phyloP scores from a whole-genome alignment of 1,139 yeast genomes.

The Magnusiomyces clavatus region DNA sequence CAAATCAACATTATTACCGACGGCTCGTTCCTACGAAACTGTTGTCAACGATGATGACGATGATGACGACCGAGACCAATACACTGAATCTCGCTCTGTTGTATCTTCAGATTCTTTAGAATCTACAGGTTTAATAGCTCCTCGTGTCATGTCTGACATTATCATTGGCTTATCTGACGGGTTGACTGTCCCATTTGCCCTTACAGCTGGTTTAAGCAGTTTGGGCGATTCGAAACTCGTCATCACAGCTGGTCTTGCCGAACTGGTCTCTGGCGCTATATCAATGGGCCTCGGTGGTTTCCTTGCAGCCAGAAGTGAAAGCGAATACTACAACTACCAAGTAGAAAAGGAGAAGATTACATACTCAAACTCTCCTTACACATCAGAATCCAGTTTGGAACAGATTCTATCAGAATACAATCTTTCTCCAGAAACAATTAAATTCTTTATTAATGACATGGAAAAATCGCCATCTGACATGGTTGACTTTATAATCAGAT shows the following conservation, averaged over 20 bases:
- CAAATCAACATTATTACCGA: constrained; percentile 18
- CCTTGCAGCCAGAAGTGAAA: constrained; percentile 72
- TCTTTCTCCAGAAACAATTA: constrained; percentile 55
- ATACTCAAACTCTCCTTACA: constrained; percentile 47
- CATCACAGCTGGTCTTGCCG: constrained; percentile 82
- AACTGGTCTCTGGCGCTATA: constrained; percentile 75
- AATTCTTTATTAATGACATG: constrained; percentile 53
- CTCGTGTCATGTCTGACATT: constrained; percentile 71
- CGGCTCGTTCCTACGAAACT: constrained; percentile 22
- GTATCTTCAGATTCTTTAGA: constrained; percentile 13
- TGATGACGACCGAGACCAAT: too few species aligned
- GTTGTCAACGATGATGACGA: constrained; percentile 13
- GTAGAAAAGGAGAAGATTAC: constrained; percentile 54
- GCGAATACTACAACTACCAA: constrained; percentile 43
- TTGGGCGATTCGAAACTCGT: constrained; percentile 67
- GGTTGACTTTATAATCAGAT: constrained; percentile 65
- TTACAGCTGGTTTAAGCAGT: constrained; percentile 73
- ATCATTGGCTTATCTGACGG: constrained; percentile 79
- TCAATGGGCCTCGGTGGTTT: constrained; percentile 83
- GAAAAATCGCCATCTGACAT: constrained; percentile 51
- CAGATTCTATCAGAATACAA: constrained; percentile 63
- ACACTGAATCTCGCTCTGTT: constrained; percentile 8
- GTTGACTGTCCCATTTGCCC: constrained; percentile 76
- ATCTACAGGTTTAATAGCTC: constrained; percentile 20
- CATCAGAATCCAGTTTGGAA: constrained; percentile 48